Base-by-base conservation (phyloP, 805 yeast genomes). In the Vanderwaltozyma tropicalis region DNA sequence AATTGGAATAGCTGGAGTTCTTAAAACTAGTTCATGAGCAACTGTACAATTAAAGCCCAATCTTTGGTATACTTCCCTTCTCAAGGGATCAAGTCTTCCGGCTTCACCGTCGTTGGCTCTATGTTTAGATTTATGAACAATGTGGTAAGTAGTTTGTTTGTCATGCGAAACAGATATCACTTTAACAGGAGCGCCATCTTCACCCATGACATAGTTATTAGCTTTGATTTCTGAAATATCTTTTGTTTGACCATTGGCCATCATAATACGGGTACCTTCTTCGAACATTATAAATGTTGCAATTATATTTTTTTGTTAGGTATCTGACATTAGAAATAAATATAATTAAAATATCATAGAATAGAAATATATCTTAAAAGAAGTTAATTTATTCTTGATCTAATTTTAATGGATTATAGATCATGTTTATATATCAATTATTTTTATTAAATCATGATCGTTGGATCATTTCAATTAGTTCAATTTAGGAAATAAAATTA, bases 151-250 rank as follows among this genome's bases (percentile, higher is more conserved):
- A 14, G 55, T 52, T 38, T 67, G 72, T 16, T 40, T 43, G 45
- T 72, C 74, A 45, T 71, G 59, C 36, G 68, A 64, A 32, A 69
- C 54, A 18, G 55, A 63, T 27, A 59, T 57, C 28, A 70, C 71
- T 14, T 44, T 40, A 44, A 70, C 59, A 21, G 64, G 53, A 9
- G 42, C 34, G 37, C 74, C 73, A 45, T 68, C 72, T 37, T 57
- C 57, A 48, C 72, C 69, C 62, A 67, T 52, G 29, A 69, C 68
- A 15, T 31, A 18, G 19, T 66, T 68, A 43, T 68, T 69, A 37
- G 57, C 53, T 16, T 45, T 35, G 35, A 69, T 42, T 16, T 57
- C 50, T 41, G 65, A 66, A 35, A 69, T 54, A 5, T 43, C 46
- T 33, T 48, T 49, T 21, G 52, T 53, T 26, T 47, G 25, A 45